Evolutionary conservation across 306 rosid genomes (phyloP), one percentile per base, ranked within the genome.

Genomic region (Cucumis melo): DNA sequence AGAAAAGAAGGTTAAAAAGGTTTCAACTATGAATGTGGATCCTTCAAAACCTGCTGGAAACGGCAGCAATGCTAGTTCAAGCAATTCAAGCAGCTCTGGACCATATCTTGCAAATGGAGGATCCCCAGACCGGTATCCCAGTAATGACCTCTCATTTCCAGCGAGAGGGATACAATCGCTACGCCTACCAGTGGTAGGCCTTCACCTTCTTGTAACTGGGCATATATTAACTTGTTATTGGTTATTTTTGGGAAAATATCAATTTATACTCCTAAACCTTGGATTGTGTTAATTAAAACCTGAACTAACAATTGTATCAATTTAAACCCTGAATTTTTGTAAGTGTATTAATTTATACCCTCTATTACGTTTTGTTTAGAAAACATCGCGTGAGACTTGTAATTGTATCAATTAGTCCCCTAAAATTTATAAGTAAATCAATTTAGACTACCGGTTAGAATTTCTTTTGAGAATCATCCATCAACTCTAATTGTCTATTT

Each of bases 141-240:
- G 78, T 81, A 83, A 80, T 53, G 86, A 82, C 63, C 55, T 73
- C 63, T 81, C 76, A 83, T 66, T 77, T 71, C 85, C 88, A 53
- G 14, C 79, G 27, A 90, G 81, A 39, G 82, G 78, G 62, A 39
- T 80, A 15, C 78, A 74, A 29, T 77, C 90, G 65, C 81, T 89
- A 48, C 88, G 53, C 60, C 81, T 89, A 75, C 91, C 94, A 34
- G 78, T 82, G 89, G 91, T 89, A 87, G 86, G 58, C 29, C 41
- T 27, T 73, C 11, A 10, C 48, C 62, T 27, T 14, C 19, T 10
- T 50, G 56, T 68, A 68, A 21, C 44, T 7, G 39, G 53, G 74
- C 12, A 23, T 27, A 27, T 41, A 71, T 71, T 71, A 14, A 23
- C 8, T 23, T 14, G 4, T 46, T 24, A 48, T 17, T 46, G 21